Evolutionary conservation across 176 grass and related monocot species (phyloP), one percentile per base, ranked within the genome.

Genomic region (Cymbopogon citratus): DNA sequence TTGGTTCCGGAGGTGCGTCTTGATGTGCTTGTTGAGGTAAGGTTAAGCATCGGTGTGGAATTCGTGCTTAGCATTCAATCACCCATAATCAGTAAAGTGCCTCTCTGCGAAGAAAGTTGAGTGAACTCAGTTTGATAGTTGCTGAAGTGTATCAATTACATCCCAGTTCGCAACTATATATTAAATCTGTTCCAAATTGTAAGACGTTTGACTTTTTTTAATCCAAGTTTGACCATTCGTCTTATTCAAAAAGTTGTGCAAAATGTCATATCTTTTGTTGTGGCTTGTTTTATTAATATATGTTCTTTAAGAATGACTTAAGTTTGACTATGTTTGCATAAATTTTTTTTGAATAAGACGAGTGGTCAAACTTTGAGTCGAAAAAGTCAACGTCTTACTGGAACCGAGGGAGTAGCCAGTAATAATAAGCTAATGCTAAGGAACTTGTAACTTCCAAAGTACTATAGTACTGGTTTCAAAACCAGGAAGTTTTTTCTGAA

Each of bases 11-110:
- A 92, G 79, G 76, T 75, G 44, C 57, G 65, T 46, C 80, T 98
- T 15, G 87, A 95, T 91, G 92, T 98, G 67, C 87, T 93, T 75
- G 86, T 94, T 75, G 90, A 94, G 88, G 95, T 98, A 71, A 81
- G 81, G 67, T 44, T 44, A 59, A 24, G 23, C 38, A 31, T 12
- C 1, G 27, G 19, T 36, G 26, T 60, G 36, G 21, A 29, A 73
- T 74, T 31, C 71, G 60, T 19, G 52, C 29, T 71, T 63, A 28
- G 43, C 59, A 83, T 64, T 69, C 21, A 54, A 26, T 44, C 39
- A 25, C 34, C 1, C 11, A 34, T 56, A 72, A 49, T 59, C 23
- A 33, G 52, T 71, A 73, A 36, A 76, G 71, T 43, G 7, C 73
- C 28, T 40, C 67, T 39, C 41, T 43, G 67, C 36, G 0, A 69